phyloP scores from a whole-genome alignment of 495 filamentous ascomycete genomes.

The Penicillium soppii region DNA sequence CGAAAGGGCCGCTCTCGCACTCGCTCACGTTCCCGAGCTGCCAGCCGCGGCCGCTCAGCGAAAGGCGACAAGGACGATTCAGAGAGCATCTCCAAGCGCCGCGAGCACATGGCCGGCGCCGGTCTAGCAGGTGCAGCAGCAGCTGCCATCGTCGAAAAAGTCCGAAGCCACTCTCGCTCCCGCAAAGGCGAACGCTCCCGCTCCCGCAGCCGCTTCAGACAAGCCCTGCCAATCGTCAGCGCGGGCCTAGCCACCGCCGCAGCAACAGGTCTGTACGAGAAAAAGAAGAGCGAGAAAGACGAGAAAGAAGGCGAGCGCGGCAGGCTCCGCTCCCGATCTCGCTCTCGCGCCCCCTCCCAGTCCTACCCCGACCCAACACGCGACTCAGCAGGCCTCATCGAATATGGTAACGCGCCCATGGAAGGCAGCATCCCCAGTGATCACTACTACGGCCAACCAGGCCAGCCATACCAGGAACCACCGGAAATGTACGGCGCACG shows the following conservation, averaged over 20 bases:
- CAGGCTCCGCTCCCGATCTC: constrained; percentile 52
- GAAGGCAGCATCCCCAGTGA: constrained; percentile 49
- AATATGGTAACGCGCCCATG: constrained; percentile 72
- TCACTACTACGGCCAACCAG: constrained; percentile 52
- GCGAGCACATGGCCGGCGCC: constrained; percentile 71
- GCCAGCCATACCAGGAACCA: constrained; percentile 43
- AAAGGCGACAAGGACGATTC: constrained; percentile 37
- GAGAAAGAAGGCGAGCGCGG: constrained; percentile 51
- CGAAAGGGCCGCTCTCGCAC: constrained; percentile 68
- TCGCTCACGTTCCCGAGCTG: constrained; percentile 49
- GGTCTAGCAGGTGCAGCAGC: constrained; percentile 76
- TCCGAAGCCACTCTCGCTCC: constrained; percentile 68
- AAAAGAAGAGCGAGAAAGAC: constrained; percentile 65
- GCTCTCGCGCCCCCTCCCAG: constrained; percentile 54
- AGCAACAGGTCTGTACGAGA: constrained; percentile 79
- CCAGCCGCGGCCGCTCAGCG: constrained; percentile 37
- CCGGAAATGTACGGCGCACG: constrained; percentile 33
- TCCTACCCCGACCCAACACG: constrained; percentile 56
- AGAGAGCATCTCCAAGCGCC: constrained; percentile 59
- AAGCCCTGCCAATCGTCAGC: constrained; percentile 66
- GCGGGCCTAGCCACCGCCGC: constrained; percentile 78
- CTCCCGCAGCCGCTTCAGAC: constrained; percentile 59
- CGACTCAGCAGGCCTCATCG: constrained; percentile 69
- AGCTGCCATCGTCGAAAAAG: constrained; percentile 72
- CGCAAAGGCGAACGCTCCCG: constrained; percentile 49